phyloP scores from a whole-genome alignment of 192 early-diverging fungal genomes.

The Coemansia sp. region DNA sequence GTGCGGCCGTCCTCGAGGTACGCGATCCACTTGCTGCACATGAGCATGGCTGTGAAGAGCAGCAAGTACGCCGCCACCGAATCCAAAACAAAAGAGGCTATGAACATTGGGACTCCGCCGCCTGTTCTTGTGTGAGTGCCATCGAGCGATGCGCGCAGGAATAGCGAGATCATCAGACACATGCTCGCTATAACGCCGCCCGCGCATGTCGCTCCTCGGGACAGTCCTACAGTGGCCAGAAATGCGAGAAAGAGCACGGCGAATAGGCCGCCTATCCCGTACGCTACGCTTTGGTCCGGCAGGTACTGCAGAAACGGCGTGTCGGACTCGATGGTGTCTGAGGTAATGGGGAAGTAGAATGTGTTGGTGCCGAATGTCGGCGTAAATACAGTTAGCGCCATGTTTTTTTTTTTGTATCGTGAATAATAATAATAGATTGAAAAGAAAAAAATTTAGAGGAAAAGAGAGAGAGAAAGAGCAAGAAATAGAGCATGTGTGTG shows the following conservation, averaged over 20 bases:
- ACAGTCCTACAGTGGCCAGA: not conserved
- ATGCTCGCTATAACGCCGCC: conserved; percentile 8
- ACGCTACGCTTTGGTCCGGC: conserved; percentile 20
- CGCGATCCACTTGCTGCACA: conserved; percentile 23
- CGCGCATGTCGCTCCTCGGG: conserved; percentile 1
- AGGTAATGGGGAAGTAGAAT: conserved; percentile 8
- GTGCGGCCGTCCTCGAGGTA: conserved; percentile 1
- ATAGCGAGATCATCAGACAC: conserved; percentile 21
- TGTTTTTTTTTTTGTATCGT: not conserved
- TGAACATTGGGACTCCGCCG: conserved; percentile 25
- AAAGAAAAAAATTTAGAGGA: not conserved
- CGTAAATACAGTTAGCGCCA: conserved; percentile 13
- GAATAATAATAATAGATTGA: not conserved
- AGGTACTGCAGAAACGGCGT: conserved; percentile 37
- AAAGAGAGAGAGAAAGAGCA: too few relatives aligned
- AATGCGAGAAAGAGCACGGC: conserved; percentile 19
- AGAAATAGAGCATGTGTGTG: too few relatives aligned
- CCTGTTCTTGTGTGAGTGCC: not conserved
- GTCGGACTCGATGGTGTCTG: not conserved
- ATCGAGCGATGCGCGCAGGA: conserved; percentile 29
- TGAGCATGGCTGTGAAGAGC: not conserved
- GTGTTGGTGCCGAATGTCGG: conserved; percentile 2
- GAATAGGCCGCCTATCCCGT: conserved; percentile 34
- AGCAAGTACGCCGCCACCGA: conserved; percentile 22
- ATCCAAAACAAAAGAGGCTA: conserved; percentile 19